Conservation (phyloP, 768 basidiomycete genomes). For the Amanita molliuscula region DNA sequence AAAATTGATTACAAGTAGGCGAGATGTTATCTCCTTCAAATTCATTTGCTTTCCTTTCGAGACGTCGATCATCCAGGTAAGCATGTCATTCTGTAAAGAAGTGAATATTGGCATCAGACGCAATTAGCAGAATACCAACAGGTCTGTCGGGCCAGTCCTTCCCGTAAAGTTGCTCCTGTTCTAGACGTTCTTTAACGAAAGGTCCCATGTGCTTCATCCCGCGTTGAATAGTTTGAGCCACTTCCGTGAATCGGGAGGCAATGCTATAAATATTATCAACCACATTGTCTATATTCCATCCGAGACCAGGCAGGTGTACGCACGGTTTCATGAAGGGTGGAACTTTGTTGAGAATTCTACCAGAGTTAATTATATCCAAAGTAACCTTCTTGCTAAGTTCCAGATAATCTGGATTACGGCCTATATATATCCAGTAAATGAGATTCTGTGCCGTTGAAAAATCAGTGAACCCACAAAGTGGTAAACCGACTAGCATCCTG, state of each 20-base stretch:
- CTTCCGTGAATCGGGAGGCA: constrained; percentile 8
- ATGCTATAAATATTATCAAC: constrained; percentile 7
- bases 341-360: constrained; percentile 13
- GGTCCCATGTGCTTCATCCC: constrained; percentile 18
- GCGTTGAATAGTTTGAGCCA: constrained; percentile 3
- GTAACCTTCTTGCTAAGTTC: constrained; percentile 11
- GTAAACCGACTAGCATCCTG: constrained; percentile 17
- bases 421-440: constrained; percentile 5
- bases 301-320: neutral
- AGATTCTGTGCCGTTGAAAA: neutral
- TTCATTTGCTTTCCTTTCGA: constrained; percentile 19
- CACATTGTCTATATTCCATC: neutral
- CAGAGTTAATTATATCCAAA: constrained; percentile 10
- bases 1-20: constrained; percentile 30
- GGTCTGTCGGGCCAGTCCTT: constrained; percentile 21
- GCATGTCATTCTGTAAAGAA: constrained; percentile 29
- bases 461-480: constrained; percentile 12
- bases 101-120: neutral
- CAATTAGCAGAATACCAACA: constrained; percentile 9
- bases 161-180: constrained; percentile 15
- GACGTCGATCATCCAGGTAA: constrained; percentile 35
- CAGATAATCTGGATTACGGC: constrained; percentile 14
- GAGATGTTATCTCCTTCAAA: constrained; percentile 18
- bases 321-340: constrained; percentile 17
- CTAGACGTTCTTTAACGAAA: constrained; percentile 15